phyloP scores from a whole-genome alignment of 352 stramenopile species.

The Phytophthora pinifolia region DNA sequence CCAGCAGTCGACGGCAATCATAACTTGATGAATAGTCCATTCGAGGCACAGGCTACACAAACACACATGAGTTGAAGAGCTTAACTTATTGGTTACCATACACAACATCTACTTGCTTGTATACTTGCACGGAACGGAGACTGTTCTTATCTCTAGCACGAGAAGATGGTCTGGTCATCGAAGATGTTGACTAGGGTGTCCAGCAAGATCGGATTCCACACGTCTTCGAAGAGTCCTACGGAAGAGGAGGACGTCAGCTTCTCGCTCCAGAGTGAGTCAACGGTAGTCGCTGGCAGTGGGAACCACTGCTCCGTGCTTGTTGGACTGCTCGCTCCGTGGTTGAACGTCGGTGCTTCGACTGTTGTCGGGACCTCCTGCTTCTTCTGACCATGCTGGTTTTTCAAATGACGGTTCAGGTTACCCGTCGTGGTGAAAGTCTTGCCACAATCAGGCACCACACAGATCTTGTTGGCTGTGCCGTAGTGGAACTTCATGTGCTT shows the following conservation, averaged over 20 bases:
- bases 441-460: slow-evolving; percentile 27
- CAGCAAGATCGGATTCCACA: slow-evolving; percentile 28
- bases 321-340: slow-evolving; percentile 23
- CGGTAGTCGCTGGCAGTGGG: slow-evolving; percentile 4
- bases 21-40: no score
- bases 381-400: slow-evolving; percentile 20
- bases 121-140: no score
- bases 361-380: slow-evolving; percentile 4
- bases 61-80: background rate
- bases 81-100: slow-evolving; percentile 9
- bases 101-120: no score
- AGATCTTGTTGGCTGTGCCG: slow-evolving; percentile 27
- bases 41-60: slow-evolving; percentile 3
- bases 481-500: slow-evolving; percentile 41
- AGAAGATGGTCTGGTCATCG: slow-evolving; percentile 25
- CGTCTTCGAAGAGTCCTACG: slow-evolving; percentile 26
- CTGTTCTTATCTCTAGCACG: slow-evolving; percentile 15
- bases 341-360: background rate
- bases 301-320: slow-evolving; percentile 32
- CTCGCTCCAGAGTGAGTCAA: slow-evolving; percentile 16
- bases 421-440: slow-evolving; percentile 55
- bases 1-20: no score
- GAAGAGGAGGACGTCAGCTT: slow-evolving; percentile 9
- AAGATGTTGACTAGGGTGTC: slow-evolving; percentile 34
- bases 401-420: slow-evolving; percentile 44